These are phyloP conservation scores for Paraphaeosphaeria sporulosa DNA, from an alignment of 2,329 filamentous ascomycete genomes.

Conservation along the genomic window DNA sequence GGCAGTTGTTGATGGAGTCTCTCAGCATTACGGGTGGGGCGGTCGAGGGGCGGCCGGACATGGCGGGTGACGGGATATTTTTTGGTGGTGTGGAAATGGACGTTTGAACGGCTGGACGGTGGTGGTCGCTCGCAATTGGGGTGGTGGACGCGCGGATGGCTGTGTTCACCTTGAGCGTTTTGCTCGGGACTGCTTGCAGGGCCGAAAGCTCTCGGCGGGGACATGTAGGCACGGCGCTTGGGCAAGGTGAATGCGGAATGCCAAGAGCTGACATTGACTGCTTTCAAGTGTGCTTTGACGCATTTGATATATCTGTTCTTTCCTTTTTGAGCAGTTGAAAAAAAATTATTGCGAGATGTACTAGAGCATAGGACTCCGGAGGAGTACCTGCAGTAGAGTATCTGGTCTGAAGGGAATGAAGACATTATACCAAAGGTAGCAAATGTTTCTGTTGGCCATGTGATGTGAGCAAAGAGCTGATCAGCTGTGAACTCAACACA, in stretches of 20 bases:
- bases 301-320: not conserved
- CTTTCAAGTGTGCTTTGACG: not conserved
- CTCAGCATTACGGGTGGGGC: conserved; percentile 26
- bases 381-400: not conserved
- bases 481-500: not conserved
- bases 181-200: not conserved
- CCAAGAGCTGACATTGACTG: not conserved
- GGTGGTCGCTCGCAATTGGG: not conserved
- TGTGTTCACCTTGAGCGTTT: not conserved
- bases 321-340: too few relatives aligned
- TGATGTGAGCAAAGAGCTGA: not conserved
- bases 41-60: conserved; percentile 1
- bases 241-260: not conserved
- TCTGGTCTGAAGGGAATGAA: not conserved
- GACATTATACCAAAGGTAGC: not conserved
- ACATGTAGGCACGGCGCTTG: not conserved
- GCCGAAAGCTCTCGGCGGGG: not conserved
- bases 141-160: not conserved
- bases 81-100: not conserved
- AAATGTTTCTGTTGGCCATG: not conserved
- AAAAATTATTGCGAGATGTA: too few relatives aligned
- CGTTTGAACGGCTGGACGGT: not conserved
- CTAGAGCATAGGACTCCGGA: too few relatives aligned
- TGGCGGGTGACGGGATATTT: not conserved
- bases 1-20: conserved; percentile 20